Evolutionary conservation across 2,329 filamentous ascomycete genomes (phyloP), one percentile per base, ranked within the genome.

Genomic region (Nemania sp.): DNA sequence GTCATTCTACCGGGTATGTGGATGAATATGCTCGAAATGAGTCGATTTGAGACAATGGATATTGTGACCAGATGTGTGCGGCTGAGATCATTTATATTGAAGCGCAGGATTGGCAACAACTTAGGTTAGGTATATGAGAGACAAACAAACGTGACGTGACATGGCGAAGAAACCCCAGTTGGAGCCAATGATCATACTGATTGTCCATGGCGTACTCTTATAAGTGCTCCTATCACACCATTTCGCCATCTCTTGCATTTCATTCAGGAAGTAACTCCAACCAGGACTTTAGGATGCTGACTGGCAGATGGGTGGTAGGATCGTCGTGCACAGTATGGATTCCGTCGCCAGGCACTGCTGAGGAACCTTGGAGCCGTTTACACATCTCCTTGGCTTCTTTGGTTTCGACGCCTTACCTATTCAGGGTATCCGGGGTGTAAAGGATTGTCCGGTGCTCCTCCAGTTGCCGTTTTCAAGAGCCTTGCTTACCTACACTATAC

Each of bases 171-270:
- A 57, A 45, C 39, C 45, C 46, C 15, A 35, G 15, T 34, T 13
- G 29, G 50, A 39, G 32, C 52, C 55, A 56, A 59, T 59, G 37
- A 53, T 21, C 34, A 18, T 21, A n/a, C n/a, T n/a, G 34, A 37
- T 52, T 32, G 46, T 21, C 7, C 3, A 29, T 29, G 7, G 25
- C 4, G 25, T 29, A 29, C 25, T 29, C 25, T 29, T 7, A 7
- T 29, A 42, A 35, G 32, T 40, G 25, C 34, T 52, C 42, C 59
- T 51, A 58, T 32, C 48, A 51, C 52, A 50, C 52, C 37, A 40
- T 62, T 50, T 61, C 53, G 57, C 58, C 49, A 54, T 58, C 54
- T 59, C 37, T 55, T 54, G 56, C 55, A 45, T 34, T n/a, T 49
- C 11, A 18, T 39, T 39, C 3, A 39, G 15, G 35, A n/a, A 21